Base-by-base conservation (phyloP, 2,329 filamentous ascomycete species). In the Penicillium sumatraense region DNA sequence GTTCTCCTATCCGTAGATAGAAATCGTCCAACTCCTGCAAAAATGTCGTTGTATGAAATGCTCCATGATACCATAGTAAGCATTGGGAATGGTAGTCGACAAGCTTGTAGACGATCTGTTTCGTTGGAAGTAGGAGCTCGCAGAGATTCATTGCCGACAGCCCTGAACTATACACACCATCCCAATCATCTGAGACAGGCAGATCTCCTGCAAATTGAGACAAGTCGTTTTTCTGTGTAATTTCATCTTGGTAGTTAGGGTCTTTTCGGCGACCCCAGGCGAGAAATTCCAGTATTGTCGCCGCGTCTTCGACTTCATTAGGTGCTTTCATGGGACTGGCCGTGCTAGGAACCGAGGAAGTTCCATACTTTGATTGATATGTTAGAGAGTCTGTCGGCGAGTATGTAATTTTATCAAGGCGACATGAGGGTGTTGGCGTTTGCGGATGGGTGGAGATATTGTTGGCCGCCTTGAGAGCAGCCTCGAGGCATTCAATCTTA, bases 191-290 rank as follows among this genome's bases (percentile, higher is more conserved):
- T 10, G 59, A 55, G n/a, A 36, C 38, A 11, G 54, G 41, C 11
- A 60, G 26, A 51, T 67, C 65, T 3, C 65, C 63, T 2, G 68
- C 64, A 2, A 72, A 60, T 11, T 64, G 65, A 33, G 60, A 54
- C 7, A 58, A 14, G 18, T 57, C 55, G 18, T 54, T 52, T 18
- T 53, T 47, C 50, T 53, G 60, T 18, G 57, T 58, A 24, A 68
- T 56, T 46, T 67, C 61, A 53, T 68, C 67, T 16, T 66, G 61
- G 36, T 67, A 64, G 5, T 53, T 57, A 3, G 69, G 70, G 35
- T 80, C 74, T 58, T 81, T 81, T 31, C 72, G 69, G 14, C 78
- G 72, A 8, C 78, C 79, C 79, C 79, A 81, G 1, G 78, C 77
- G 2, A 80, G 68, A 42, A 80, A 81, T 51, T 81, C 78, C 0